Base-by-base conservation (phyloP, 129 eudicot species). In the Arctium lappa region DNA sequence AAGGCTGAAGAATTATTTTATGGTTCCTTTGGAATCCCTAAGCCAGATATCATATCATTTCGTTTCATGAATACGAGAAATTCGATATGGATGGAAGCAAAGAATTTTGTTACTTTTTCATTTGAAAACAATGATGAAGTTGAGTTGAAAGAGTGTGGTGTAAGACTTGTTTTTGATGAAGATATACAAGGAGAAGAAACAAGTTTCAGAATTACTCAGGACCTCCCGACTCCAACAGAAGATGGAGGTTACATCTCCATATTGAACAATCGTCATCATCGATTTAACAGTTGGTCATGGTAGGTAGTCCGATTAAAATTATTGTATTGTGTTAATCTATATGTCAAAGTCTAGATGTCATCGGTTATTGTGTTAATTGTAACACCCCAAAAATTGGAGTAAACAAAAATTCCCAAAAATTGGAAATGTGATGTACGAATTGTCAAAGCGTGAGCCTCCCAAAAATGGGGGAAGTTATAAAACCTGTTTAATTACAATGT, bases 71-170 rank as follows among this genome's bases (percentile, higher is more conserved):
- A n/a, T 0, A 0, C 7, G 9, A 8, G 29, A n/a, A 4, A 60
- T 6, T 2, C 9, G 16, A 0, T 3, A 7, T 76, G 69, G 53
- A 18, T 1, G 72, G 32, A 36, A 36, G 81, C 81, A 77, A 36
- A 60, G 56, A 77, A 62, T 1, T 77, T 77, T 77, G 72, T 77
- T 60, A 77, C 36, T 36, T 77, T 77, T 56, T 34, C 53, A 27
- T 39, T 65, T 4, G 3, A 9, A 68, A 66, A 32, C 0, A 4
- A 4, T 12, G 65, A 1, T 36, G 29, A 13, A 22, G 0, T 68
- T 13, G 65, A 39, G 82, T 75, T 79, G 74, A 62, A 63, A 27
- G 75, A 79, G 46, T 79, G 75, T 42, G 82, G 75, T 42, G 75
- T 68, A 68, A 79, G 82, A 68, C 36, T 79, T 39, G n/a, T 68